Conservation (phyloP, 805 yeast species). For the Candida ovalis region DNA sequence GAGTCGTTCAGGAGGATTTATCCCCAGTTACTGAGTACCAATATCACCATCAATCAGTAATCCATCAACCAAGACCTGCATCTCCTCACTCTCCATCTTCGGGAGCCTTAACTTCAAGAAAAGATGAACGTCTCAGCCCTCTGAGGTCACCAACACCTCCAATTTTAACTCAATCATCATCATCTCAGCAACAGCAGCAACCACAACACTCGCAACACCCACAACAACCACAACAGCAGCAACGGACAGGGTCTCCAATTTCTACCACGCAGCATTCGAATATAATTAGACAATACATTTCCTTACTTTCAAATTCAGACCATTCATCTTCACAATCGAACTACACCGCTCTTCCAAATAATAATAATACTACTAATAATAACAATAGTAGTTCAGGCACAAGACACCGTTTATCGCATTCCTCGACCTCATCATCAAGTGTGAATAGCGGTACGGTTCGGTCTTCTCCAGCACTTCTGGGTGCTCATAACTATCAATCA, state of each 20-base stretch:
- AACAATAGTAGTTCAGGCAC: background rate
- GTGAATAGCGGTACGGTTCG: constrained; percentile 5
- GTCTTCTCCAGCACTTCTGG: constrained; percentile 12
- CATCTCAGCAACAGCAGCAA: background rate
- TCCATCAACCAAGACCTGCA: background rate
- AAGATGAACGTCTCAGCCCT: constrained; percentile 1
- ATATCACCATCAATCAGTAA: background rate
- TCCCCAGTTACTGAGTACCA: background rate
- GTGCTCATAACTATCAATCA: constrained; percentile 1
- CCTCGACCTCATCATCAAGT: constrained; percentile 6
- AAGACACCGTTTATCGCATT: background rate
- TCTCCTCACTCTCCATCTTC: background rate
- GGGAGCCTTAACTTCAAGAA: background rate
- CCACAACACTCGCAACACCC: background rate
- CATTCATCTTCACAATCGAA: background rate
- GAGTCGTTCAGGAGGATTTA: constrained; percentile 1
- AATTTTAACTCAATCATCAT: background rate
- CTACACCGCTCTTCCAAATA: background rate
- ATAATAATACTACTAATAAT: background rate
- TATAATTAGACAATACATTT: constrained; percentile 1
- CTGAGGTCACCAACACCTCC: constrained; percentile 6
- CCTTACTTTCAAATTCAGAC: constrained; percentile 2
- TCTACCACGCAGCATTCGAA: background rate
- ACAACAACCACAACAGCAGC: constrained; percentile 2
- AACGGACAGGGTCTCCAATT: constrained; percentile 2